A percentile compares a stretch with the other conserved stretches of the same genome.
Conservation (phyloP, 2,329 filamentous ascomycete genomes). For the Paecilomyces formosus region DNA sequence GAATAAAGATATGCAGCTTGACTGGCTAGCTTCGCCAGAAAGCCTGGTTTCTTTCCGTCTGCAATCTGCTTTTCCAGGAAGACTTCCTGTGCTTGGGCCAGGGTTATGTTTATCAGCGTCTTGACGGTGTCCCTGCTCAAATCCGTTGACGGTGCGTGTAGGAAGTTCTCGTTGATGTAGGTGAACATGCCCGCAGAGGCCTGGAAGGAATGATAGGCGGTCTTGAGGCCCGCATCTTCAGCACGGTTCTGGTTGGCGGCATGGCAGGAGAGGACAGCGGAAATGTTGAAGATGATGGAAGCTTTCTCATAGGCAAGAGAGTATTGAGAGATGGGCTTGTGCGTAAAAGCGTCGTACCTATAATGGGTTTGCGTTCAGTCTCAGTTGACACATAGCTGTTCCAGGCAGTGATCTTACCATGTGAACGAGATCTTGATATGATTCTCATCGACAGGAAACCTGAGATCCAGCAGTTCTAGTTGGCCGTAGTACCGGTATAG, state of each 20-base stretch:
- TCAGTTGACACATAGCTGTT: not conserved
- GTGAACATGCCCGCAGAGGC: constrained; percentile 99
- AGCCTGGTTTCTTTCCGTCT: constrained; percentile 84
- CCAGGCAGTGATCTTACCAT: constrained; percentile 54
- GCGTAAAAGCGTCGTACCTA: constrained; percentile 99
- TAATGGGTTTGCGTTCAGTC: not conserved
- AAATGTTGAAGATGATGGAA: constrained; percentile 99
- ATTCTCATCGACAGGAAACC: constrained; percentile 96
- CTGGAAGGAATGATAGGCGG: constrained; percentile 96
- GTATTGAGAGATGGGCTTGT: constrained; percentile 94
- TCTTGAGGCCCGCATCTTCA: constrained; percentile 89
- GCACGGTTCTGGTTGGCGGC: constrained; percentile 86
- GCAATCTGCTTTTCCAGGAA: constrained; percentile 94
- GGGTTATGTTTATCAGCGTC: constrained; percentile 82
- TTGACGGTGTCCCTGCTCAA: constrained; percentile 93
- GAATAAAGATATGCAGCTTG: constrained; percentile 83
- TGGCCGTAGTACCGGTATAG: constrained; percentile 97
- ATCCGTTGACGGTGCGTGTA: constrained; percentile 95
- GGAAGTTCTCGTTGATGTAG: constrained; percentile 99
- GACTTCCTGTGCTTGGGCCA: constrained; percentile 94
- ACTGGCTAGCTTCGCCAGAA: constrained; percentile 86
- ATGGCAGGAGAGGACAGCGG: constrained; percentile 91
- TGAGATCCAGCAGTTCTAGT: constrained; percentile 83
- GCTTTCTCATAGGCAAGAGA: constrained; percentile 97
- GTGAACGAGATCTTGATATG: constrained; percentile 99